Evolutionary conservation across 768 basidiomycete species (phyloP).

Genomic region (Hebeloma cylindrosporum): DNA sequence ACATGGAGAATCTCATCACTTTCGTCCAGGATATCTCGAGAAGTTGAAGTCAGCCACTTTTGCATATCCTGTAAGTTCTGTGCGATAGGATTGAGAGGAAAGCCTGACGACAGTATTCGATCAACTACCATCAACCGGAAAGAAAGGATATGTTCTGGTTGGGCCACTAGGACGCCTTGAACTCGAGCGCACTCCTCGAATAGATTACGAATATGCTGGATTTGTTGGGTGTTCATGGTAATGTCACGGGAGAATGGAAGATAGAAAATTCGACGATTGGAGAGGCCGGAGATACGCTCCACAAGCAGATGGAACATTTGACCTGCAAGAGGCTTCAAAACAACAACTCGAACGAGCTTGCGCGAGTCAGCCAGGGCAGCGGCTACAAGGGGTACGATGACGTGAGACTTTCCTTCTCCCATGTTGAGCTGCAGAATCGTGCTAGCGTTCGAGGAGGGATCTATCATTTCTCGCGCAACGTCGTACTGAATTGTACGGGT

Average conservation of each 20-base stretch:
- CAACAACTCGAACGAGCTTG: constrained; percentile 47
- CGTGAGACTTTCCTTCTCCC: constrained; percentile 57
- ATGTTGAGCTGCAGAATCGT: constrained; percentile 54
- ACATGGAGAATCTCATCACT: constrained; percentile 49
- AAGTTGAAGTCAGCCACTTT: constrained; percentile 25
- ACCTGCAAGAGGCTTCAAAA: constrained; percentile 44
- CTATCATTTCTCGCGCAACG: constrained; percentile 48
- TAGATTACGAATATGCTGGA: constrained; percentile 28
- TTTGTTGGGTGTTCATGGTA: constrained; percentile 16
- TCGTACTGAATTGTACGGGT: constrained; percentile 42
- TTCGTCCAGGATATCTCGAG: constrained; percentile 47
- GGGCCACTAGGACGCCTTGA: constrained; percentile 46
- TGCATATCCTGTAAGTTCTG: constrained; percentile 25
- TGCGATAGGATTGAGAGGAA: no score
- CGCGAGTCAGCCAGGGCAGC: constrained; percentile 41
- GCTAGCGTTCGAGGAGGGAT: constrained; percentile 35
- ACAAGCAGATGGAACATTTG: constrained; percentile 53
- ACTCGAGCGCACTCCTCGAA: constrained; percentile 37
- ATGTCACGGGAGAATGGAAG: constrained; percentile 50
- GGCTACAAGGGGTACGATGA: constrained; percentile 48
- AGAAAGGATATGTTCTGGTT: constrained; percentile 57
- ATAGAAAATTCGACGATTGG: constrained; percentile 47
- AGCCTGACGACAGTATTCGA: no score
- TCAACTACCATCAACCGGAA: no score
- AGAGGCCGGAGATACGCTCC: constrained; percentile 42